A percentile compares a stretch with the other conserved stretches of the same genome.
phyloP scores from a whole-genome alignment of 371 early-diverging fungal genomes.

The Mortierella sp. region DNA sequence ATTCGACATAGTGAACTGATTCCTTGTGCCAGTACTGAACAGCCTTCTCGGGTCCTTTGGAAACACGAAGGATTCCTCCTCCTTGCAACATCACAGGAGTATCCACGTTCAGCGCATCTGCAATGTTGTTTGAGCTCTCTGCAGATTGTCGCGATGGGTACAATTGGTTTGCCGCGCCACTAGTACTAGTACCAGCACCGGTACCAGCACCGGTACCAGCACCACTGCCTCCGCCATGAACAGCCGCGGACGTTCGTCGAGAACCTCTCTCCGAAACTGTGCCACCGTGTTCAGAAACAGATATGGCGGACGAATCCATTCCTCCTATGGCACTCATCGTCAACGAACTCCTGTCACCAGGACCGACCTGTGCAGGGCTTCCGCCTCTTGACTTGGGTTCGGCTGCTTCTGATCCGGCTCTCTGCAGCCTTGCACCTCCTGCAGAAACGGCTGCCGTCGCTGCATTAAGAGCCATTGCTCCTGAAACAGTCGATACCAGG shows the following conservation, averaged over 20 bases:
- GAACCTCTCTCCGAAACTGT: slow-evolving; percentile 24
- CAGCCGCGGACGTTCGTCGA: slow-evolving; percentile 11
- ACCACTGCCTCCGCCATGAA: too few species aligned
- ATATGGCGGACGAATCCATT: slow-evolving; percentile 1
- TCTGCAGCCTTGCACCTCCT: too few species aligned
- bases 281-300: slow-evolving; percentile 15
- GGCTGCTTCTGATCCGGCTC: too few species aligned
- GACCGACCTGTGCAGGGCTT: too few species aligned
- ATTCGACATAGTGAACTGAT: slow-evolving; percentile 37
- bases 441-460: too few species aligned
- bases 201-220: too few species aligned
- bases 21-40: slow-evolving; percentile 53
- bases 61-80: slow-evolving; percentile 41
- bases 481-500: slow-evolving; percentile 32
- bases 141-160: slow-evolving; percentile 24
- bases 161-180: slow-evolving; percentile 9
- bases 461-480: background rate
- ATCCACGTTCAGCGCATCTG: slow-evolving; percentile 34
- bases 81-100: slow-evolving; percentile 31
- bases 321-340: background rate
- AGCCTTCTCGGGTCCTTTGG: slow-evolving; percentile 51
- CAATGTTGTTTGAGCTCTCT: slow-evolving; percentile 27
- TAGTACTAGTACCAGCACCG: slow-evolving; percentile 10
- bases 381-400: too few species aligned
- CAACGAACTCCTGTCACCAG: slow-evolving; percentile 14